Evolutionary conservation across 129 eudicot species (phyloP).

Genomic region (Smallanthus sonchifolius): DNA sequence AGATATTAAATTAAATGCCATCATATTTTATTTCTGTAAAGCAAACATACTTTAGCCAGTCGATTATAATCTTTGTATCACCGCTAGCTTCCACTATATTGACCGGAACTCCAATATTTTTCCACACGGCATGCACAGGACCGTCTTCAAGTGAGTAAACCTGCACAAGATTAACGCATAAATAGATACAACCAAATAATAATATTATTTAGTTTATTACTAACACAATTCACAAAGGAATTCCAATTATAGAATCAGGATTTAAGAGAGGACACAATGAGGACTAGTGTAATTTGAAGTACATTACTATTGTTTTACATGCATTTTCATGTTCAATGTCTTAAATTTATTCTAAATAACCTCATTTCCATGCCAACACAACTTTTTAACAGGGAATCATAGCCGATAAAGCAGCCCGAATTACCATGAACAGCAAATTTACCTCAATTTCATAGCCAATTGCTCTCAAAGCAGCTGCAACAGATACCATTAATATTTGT

Average conservation of each 20-base stretch:
- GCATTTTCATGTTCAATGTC: too few species aligned
- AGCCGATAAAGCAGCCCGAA: too few species aligned
- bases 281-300: not conserved
- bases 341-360: too few species aligned
- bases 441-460: constrained; percentile 94
- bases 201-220: not conserved
- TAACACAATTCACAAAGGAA: too few species aligned
- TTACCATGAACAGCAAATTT: constrained; percentile 17
- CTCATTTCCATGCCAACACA: too few species aligned
- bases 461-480: constrained; percentile 68
- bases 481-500: not conserved
- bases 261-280: not conserved
- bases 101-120: constrained; percentile 49
- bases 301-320: not conserved
- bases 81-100: constrained; percentile 33
- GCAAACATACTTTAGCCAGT: constrained; percentile 84
- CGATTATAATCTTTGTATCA: constrained; percentile 39
- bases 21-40: not conserved
- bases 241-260: not conserved
- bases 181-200: not conserved
- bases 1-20: constrained; percentile 6
- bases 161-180: constrained; percentile 34
- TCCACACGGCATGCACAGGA: constrained; percentile 68
- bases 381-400: too few species aligned
- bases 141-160: constrained; percentile 83